Evolutionary conservation across 2,329 filamentous ascomycete species (phyloP).

Genomic region (Clonostachys rhizophaga): DNA sequence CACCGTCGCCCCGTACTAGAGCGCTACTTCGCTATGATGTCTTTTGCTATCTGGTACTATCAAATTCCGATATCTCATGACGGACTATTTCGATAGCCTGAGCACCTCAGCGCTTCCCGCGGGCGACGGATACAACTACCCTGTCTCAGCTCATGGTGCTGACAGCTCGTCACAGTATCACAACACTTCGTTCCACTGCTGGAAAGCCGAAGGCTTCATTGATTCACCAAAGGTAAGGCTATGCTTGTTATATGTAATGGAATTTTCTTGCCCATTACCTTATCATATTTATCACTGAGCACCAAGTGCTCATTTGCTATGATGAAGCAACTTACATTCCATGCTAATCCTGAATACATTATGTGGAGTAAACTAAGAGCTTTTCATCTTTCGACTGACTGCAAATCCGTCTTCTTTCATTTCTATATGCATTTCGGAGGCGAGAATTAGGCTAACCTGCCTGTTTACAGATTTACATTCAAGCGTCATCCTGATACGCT

Average conservation of each 20-base stretch:
- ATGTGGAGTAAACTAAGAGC: conserved; percentile 67
- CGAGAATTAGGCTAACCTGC: conserved; percentile 4
- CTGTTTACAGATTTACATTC: background rate
- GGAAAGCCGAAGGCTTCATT: no score
- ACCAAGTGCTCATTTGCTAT: conserved; percentile 19
- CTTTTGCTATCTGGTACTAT: conserved; percentile 33
- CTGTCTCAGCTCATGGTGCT: no score
- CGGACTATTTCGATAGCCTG: conserved; percentile 24
- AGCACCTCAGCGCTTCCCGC: conserved; percentile 9
- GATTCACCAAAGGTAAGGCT: no score
- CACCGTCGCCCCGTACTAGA: no score
- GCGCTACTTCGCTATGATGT: conserved; percentile 22
- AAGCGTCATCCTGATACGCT: conserved; percentile 35
- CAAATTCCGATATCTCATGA: conserved; percentile 37
- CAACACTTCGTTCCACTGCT: no score
- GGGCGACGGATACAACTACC: no score
- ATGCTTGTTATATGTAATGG: no score
- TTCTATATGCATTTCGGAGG: conserved; percentile 12
- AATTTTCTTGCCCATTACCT: no score
- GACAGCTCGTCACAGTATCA: no score
- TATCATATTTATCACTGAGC: no score
- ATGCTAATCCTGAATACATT: conserved; percentile 69
- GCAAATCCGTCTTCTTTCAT: conserved; percentile 19
- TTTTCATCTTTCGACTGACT: conserved; percentile 86
- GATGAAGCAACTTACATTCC: conserved; percentile 66